These are phyloP conservation scores for Moesziomyces sp. DNA, from an alignment of 1,284 basidiomycete genomes.

Conservation along the genomic window DNA sequence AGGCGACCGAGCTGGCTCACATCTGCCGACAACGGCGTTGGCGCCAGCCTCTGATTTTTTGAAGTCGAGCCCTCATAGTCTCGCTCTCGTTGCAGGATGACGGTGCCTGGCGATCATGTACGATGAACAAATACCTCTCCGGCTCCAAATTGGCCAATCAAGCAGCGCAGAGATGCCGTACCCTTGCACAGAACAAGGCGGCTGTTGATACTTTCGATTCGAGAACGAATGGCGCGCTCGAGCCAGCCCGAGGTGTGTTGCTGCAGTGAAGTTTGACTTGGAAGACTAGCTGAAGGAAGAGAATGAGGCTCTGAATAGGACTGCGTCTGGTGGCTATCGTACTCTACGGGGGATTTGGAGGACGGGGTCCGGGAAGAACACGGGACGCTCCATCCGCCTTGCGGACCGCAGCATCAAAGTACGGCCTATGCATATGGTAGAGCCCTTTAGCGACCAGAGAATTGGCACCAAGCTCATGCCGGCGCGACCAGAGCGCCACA, in stretches of 20 bases:
- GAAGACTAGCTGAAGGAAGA: neutral
- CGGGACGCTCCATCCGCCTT: too few species aligned
- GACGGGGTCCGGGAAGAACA: neutral
- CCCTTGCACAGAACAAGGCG: too few species aligned
- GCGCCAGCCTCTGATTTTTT: slow-evolving; percentile 20
- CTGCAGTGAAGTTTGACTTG: too few species aligned
- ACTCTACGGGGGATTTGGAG: neutral
- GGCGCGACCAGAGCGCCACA: too few species aligned
- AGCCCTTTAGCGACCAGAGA: too few species aligned
- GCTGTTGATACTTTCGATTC: too few species aligned
- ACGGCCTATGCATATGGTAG: too few species aligned
- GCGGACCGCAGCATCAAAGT: too few species aligned
- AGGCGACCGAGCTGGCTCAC: slow-evolving; percentile 4
- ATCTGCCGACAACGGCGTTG: slow-evolving; percentile 23
- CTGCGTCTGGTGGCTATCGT: neutral
- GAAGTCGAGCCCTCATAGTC: neutral
- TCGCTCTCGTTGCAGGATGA: neutral
- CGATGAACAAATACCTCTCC: too few species aligned
- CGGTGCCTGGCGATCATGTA: neutral
- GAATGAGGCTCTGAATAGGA: neutral
- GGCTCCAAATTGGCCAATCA: neutral
- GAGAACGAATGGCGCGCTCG: too few species aligned
- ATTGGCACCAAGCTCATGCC: too few species aligned
- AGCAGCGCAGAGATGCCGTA: neutral
- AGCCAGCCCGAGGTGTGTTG: too few species aligned